Conservation (phyloP, 257 asterid species). For the Eucommia ulmoides region DNA sequence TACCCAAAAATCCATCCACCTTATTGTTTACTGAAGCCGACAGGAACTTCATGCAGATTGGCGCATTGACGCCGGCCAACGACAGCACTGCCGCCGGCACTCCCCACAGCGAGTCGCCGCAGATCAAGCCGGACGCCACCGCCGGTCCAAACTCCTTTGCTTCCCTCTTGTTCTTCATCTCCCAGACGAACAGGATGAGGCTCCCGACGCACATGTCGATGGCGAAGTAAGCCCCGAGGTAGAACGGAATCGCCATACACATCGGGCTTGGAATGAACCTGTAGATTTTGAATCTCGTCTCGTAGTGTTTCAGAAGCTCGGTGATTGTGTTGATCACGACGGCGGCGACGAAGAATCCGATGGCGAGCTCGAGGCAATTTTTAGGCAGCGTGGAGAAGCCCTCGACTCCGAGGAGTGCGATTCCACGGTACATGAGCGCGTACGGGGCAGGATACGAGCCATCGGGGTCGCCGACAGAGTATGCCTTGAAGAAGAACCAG, state of each 20-base stretch:
- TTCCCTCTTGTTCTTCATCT: neutral
- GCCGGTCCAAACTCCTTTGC: neutral
- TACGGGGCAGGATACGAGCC: neutral
- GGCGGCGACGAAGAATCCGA: neutral
- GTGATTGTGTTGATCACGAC: neutral
- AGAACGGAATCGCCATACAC: neutral
- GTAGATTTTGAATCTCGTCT: neutral
- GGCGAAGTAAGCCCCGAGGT: neutral
- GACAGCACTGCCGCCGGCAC: neutral
- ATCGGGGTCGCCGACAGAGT: neutral
- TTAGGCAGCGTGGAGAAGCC: neutral
- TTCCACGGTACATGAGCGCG: neutral
- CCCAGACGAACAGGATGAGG: neutral
- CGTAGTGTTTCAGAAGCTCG: neutral
- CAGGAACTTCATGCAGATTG: slow-evolving; percentile 1
- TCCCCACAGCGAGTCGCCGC: slow-evolving; percentile 1
- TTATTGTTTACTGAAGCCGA: neutral
- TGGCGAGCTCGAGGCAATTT: neutral
- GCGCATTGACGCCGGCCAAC: neutral
- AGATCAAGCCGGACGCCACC: neutral
- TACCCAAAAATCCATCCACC: slow-evolving; percentile 2
- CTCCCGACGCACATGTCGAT: slow-evolving; percentile 2
- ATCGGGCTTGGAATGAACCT: slow-evolving; percentile 1
- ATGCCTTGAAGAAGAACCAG: neutral
- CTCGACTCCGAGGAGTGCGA: neutral